Evolutionary conservation across 331 rosid species (phyloP).

Genomic region (Quercus lobata): DNA sequence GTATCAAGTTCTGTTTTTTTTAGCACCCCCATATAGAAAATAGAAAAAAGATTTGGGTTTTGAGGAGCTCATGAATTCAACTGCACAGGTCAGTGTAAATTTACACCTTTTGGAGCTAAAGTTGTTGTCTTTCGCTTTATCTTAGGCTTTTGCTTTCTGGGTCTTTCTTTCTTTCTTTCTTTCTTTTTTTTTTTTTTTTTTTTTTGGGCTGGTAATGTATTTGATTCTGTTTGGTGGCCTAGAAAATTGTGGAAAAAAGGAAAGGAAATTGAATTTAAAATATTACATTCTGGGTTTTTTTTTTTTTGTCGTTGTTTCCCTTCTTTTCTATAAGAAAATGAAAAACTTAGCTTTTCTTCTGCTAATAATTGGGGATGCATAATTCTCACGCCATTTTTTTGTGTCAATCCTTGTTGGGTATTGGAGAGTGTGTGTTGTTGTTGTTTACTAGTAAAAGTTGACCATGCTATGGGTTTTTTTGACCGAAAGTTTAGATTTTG

Average conservation of each 20-base stretch:
- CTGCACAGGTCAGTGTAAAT: slow-evolving; percentile 28
- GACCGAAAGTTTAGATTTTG: background rate
- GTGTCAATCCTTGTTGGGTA: background rate
- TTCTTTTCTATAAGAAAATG: background rate
- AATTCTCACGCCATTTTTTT: background rate
- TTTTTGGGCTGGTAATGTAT: background rate
- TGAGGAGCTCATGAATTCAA: slow-evolving; percentile 31
- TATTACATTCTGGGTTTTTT: background rate
- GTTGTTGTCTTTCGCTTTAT: background rate
- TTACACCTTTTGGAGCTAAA: background rate
- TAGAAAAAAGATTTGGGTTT: slow-evolving; percentile 4
- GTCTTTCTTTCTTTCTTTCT: too few species aligned
- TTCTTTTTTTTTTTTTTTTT: background rate
- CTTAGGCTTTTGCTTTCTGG: background rate
- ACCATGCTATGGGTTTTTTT: background rate
- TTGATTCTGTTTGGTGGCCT: background rate
- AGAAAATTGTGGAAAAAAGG: slow-evolving; percentile 4
- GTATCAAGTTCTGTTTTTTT: background rate
- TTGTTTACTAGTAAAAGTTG: background rate
- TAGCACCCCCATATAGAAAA: background rate
- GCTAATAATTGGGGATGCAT: background rate
- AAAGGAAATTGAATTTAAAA: background rate
- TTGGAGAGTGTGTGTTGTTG: background rate
- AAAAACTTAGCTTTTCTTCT: background rate
- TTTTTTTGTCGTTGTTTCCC: background rate